Conservation (phyloP, 2,329 filamentous ascomycete genomes). For the Colletotrichum chlorophyti region DNA sequence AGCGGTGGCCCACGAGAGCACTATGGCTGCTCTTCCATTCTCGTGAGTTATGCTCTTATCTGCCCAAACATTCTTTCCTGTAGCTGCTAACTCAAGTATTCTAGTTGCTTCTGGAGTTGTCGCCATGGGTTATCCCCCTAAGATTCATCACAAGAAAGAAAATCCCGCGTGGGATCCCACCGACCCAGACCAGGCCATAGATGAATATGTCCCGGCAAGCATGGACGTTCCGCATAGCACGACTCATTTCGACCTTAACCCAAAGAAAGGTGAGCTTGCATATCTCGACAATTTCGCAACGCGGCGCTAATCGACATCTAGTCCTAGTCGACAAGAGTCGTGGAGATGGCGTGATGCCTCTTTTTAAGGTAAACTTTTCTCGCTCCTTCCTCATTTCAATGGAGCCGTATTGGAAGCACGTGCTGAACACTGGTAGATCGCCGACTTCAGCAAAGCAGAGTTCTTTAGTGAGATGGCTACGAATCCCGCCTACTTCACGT, state of each 20-base stretch:
- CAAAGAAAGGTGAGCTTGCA: slow-evolving; percentile 35
- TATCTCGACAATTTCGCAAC: too few species aligned
- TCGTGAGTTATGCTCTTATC: slow-evolving; percentile 2
- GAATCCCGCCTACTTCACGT: slow-evolving; percentile 3
- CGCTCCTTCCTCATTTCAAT: neutral
- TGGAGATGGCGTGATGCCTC: neutral
- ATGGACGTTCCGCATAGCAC: slow-evolving; percentile 22
- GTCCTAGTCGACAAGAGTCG: neutral
- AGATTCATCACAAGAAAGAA: neutral
- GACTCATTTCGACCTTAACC: slow-evolving; percentile 31
- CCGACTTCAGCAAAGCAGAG: slow-evolving; percentile 13
- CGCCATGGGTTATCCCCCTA: slow-evolving; percentile 34
- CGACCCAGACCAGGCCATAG: slow-evolving; percentile 2
- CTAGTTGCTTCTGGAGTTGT: slow-evolving; percentile 37
- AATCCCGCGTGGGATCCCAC: slow-evolving; percentile 10
- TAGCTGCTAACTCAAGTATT: slow-evolving; percentile 5
- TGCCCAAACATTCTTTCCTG: neutral
- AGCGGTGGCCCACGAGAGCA: slow-evolving; percentile 15
- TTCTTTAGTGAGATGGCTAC: slow-evolving; percentile 5
- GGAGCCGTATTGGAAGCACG: neutral
- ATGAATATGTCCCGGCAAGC: slow-evolving; percentile 7
- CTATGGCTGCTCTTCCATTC: slow-evolving; percentile 21
- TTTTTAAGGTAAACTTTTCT: slow-evolving; percentile 21
- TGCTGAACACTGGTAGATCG: slow-evolving; percentile 16
- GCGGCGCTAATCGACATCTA: neutral